Evolutionary conservation across 1,139 yeast species (phyloP).

Genomic region (Groenewaldozyma auringiensis): DNA sequence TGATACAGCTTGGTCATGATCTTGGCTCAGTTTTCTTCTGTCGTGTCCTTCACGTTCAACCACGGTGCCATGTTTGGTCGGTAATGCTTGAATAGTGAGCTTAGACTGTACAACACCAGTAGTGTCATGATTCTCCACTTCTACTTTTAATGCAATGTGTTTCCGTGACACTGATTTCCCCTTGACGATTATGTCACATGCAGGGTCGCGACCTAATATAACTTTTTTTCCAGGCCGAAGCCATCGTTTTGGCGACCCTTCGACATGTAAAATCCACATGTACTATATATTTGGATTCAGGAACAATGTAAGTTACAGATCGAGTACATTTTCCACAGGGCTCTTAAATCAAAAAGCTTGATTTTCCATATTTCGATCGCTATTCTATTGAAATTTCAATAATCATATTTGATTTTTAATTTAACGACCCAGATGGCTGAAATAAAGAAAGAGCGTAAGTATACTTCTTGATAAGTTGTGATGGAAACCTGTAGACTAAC

Average conservation of each 20-base stretch:
- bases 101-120: slow-evolving; percentile 1
- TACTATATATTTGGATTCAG: too few species aligned
- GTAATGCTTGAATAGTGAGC: not conserved
- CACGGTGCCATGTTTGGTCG: slow-evolving; percentile 1
- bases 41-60: slow-evolving; percentile 9
- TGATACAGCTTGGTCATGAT: slow-evolving; percentile 5
- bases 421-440: too few species aligned
- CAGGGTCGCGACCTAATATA: slow-evolving; percentile 13
- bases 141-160: slow-evolving; percentile 19
- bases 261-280: slow-evolving; percentile 16
- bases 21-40: slow-evolving; percentile 1
- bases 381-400: too few species aligned
- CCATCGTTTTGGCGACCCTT: slow-evolving; percentile 15
- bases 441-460: too few species aligned
- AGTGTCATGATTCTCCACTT: not conserved
- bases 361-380: too few species aligned
- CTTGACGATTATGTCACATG: slow-evolving; percentile 14
- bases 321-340: too few species aligned
- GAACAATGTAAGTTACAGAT: too few species aligned
- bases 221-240: slow-evolving; percentile 16
- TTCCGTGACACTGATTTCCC: slow-evolving; percentile 23
- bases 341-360: too few species aligned
- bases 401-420: too few species aligned
- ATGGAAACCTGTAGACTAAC: too few species aligned
- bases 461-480: too few species aligned